Evolutionary conservation across 345 rosid species (phyloP).

Genomic region (Tarenaya hassleriana): DNA sequence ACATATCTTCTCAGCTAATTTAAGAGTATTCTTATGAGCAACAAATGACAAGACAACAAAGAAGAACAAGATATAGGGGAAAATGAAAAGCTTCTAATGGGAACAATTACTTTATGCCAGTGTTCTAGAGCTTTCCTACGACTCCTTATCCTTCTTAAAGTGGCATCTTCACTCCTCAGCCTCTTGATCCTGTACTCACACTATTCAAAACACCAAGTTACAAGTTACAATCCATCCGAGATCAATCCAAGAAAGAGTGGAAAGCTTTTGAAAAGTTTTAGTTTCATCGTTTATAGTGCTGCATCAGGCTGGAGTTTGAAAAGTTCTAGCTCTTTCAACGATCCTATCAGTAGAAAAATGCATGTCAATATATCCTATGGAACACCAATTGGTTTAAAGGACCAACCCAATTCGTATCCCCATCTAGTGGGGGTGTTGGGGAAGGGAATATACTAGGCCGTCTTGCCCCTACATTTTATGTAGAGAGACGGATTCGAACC

Average conservation of each 20-base stretch:
- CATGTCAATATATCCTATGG: neutral
- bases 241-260: conserved; percentile 1
- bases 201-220: conserved; percentile 34
- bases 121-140: conserved; percentile 73
- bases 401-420: no score
- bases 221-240: conserved; percentile 13
- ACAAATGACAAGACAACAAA: conserved; percentile 10
- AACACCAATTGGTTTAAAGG: no score
- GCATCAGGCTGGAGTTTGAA: no score
- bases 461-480: no score
- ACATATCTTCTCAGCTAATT: conserved; percentile 87
- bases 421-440: no score
- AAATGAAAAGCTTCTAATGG: conserved; percentile 4
- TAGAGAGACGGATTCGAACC: no score
- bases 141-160: conserved; percentile 54
- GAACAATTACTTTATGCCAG: conserved; percentile 72
- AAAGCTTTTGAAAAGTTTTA: neutral
- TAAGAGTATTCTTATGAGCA: conserved; percentile 18
- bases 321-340: neutral
- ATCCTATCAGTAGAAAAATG: no score
- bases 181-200: conserved; percentile 77
- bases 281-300: neutral
- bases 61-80: conserved; percentile 4
- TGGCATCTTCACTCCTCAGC: conserved; percentile 74
- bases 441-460: no score